phyloP scores from a whole-genome alignment of 495 filamentous ascomycete genomes.

The Aspergillus diversus region DNA sequence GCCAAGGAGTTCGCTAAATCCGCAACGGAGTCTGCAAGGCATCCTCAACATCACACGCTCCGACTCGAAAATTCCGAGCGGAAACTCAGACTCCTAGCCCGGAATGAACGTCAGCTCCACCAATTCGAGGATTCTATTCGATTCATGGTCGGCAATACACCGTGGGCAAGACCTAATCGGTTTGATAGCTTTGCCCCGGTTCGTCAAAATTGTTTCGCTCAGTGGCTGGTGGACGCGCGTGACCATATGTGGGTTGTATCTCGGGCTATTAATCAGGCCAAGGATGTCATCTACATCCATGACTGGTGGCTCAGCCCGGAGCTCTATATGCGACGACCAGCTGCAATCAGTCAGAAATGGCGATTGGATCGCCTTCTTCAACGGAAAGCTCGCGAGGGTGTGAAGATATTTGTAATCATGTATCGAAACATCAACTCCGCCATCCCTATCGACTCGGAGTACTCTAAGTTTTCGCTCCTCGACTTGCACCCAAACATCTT shows the following conservation, averaged over 20 bases:
- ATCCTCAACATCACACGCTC: slow-evolving; percentile 81
- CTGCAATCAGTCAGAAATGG: slow-evolving; percentile 99
- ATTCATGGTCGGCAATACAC: slow-evolving; percentile 78
- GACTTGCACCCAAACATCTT: slow-evolving; percentile 96
- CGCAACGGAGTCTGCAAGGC: slow-evolving; percentile 64
- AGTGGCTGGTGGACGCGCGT: slow-evolving; percentile 95
- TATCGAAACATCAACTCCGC: slow-evolving; percentile 98
- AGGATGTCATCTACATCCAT: slow-evolving; percentile 98
- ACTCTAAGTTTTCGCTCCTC: slow-evolving; percentile 96
- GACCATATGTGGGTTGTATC: slow-evolving; percentile 99
- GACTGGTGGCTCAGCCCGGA: slow-evolving; percentile 99
- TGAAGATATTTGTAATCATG: slow-evolving; percentile 98
- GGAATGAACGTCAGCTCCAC: slow-evolving; percentile 83
- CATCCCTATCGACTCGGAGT: slow-evolving; percentile 97
- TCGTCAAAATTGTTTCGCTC: slow-evolving; percentile 81
- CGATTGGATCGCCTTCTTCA: slow-evolving; percentile 93
- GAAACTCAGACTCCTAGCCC: slow-evolving; percentile 86
- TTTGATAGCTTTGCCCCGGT: slow-evolving; percentile 96
- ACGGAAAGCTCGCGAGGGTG: slow-evolving; percentile 89
- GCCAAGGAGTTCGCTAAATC: slow-evolving; percentile 66
- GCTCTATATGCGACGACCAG: slow-evolving; percentile 91
- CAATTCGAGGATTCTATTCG: slow-evolving; percentile 93
- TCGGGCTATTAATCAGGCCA: slow-evolving; percentile 94
- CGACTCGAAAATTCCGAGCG: slow-evolving; percentile 85
- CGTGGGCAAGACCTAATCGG: slow-evolving; percentile 80